A percentile compares a stretch with the other conserved stretches of the same genome.
Conservation (phyloP, 2,329 filamentous ascomycete species). For the Penicillium expansum region DNA sequence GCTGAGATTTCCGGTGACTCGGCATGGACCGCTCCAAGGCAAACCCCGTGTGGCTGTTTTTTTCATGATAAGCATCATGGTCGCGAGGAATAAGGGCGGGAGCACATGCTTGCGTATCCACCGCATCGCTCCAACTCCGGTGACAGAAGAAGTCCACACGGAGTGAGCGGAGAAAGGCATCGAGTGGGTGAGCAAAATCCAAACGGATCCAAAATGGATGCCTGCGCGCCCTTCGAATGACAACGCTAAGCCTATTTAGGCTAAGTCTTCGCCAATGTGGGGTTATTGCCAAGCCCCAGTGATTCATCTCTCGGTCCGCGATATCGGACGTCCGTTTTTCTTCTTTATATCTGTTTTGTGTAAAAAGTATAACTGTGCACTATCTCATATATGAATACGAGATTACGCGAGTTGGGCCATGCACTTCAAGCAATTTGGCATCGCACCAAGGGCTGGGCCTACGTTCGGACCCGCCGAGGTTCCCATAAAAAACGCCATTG, state of each 20-base stretch:
- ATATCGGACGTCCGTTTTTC: neutral
- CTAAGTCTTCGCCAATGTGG: neutral
- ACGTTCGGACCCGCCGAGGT: neutral
- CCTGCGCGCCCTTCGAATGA: conserved; percentile 32
- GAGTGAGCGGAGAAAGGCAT: conserved; percentile 10
- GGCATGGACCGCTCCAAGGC: conserved; percentile 5
- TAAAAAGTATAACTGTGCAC: neutral
- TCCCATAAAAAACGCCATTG: neutral
- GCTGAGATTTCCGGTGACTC: conserved; percentile 9
- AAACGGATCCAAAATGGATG: conserved; percentile 4
- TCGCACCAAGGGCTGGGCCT: neutral
- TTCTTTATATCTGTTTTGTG: too few relatives aligned
- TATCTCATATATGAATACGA: neutral
- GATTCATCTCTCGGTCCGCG: conserved; percentile 7
- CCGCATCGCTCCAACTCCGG: neutral
- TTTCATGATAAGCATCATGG: neutral
- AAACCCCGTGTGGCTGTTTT: neutral
- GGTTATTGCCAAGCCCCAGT: conserved; percentile 2
- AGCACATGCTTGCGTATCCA: neutral
- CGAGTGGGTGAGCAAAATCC: conserved; percentile 6
- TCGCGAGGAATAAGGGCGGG: neutral
- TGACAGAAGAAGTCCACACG: neutral
- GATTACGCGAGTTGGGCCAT: neutral
- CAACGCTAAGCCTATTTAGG: conserved; percentile 29
- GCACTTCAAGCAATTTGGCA: neutral